Evolutionary conservation across 2,329 filamentous ascomycete species (phyloP).

Genomic region (Sporothrix dimorphospora): DNA sequence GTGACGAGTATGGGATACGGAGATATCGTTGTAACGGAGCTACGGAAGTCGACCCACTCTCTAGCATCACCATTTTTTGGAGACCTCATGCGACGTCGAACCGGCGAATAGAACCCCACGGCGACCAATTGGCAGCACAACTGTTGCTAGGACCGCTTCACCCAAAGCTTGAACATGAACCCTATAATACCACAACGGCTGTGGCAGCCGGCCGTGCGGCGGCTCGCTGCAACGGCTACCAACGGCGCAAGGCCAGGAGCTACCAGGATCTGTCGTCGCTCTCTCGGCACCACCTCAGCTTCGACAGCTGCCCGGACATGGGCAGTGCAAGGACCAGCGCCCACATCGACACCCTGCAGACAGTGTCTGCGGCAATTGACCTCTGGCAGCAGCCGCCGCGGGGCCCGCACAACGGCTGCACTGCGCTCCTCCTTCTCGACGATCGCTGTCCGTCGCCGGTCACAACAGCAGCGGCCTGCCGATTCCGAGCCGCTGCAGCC

Average conservation of each 20-base stretch:
- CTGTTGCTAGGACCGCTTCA: background rate
- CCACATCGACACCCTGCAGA: conserved; percentile 11
- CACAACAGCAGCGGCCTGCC: background rate
- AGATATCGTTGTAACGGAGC: conserved; percentile 18
- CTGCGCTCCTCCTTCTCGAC: conserved; percentile 24
- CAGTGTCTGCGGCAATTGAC: conserved; percentile 22
- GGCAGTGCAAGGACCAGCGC: background rate
- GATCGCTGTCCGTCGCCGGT: background rate
- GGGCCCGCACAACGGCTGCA: background rate
- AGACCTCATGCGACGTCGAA: conserved; percentile 4
- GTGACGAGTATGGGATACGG: background rate
- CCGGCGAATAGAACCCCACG: background rate
- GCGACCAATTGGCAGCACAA: conserved; percentile 10
- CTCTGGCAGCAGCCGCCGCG: background rate
- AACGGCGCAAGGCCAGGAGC: background rate
- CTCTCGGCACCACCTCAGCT: background rate
- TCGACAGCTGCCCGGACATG: background rate
- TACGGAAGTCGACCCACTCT: conserved; percentile 21
- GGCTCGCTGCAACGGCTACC: background rate
- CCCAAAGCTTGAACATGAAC: conserved; percentile 15
- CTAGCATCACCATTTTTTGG: conserved; percentile 24
- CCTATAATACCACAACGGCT: conserved; percentile 18
- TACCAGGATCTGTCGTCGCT: background rate
- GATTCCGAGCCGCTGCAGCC: conserved; percentile 45
- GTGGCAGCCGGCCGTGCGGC: conserved; percentile 16